phyloP scores from a whole-genome alignment of 225 moss, liverwort and hornwort genomes.

The Physcomitrellopsis africana region DNA sequence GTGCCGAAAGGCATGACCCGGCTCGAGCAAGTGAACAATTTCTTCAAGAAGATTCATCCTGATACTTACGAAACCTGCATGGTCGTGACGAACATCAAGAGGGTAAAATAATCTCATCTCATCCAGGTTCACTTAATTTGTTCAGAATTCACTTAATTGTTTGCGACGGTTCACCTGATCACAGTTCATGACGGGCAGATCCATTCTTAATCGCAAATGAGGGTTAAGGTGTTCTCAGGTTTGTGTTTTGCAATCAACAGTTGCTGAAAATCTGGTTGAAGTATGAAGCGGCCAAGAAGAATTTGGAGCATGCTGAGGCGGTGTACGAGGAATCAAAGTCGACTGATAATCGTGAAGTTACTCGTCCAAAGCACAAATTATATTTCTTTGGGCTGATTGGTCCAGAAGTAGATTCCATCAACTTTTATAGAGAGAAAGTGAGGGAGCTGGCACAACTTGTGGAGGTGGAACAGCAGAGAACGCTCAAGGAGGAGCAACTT shows the following conservation, averaged over 20 bases:
- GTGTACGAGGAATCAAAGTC: constrained; percentile 61
- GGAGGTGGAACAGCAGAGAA: constrained; percentile 37
- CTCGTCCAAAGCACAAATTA: constrained; percentile 59
- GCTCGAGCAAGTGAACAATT: constrained; percentile 46
- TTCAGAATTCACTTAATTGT: too few species aligned
- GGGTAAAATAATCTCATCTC: constrained; percentile 20
- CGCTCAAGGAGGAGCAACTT: constrained; percentile 40
- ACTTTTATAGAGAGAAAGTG: constrained; percentile 50
- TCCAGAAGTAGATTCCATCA: constrained; percentile 69
- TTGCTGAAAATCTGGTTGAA: constrained; percentile 57
- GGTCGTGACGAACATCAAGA: constrained; percentile 45
- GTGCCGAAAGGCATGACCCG: constrained; percentile 41
- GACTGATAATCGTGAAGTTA: constrained; percentile 37
- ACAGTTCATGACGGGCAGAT: too few species aligned
- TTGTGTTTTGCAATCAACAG: constrained; percentile 31
- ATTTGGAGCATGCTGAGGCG: constrained; percentile 68
- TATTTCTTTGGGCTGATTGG: constrained; percentile 65
- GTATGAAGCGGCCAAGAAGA: constrained; percentile 58
- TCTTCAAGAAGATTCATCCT: constrained; percentile 54
- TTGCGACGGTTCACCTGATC: too few species aligned
- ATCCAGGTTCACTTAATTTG: too few species aligned
- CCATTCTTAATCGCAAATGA: background rate
- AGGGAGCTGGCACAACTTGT: constrained; percentile 53
- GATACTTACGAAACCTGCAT: constrained; percentile 56
- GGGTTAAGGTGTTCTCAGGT: background rate